These are phyloP conservation scores for Ascocoryne sarcoides DNA, from an alignment of 2,329 filamentous ascomycete species.

Conservation along the genomic window DNA sequence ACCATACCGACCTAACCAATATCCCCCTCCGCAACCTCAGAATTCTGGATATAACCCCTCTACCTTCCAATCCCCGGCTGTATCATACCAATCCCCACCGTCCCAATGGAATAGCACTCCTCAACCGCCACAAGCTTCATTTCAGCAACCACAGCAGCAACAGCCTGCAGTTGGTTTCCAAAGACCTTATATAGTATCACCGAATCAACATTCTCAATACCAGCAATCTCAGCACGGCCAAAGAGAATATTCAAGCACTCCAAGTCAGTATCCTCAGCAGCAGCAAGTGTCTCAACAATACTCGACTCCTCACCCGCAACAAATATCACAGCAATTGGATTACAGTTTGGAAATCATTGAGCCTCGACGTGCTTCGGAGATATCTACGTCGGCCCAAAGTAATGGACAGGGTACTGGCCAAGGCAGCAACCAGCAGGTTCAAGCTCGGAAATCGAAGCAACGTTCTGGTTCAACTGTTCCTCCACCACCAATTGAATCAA, in stretches of 20 bases:
- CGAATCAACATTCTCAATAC: not conserved
- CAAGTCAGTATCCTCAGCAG: constrained; percentile 10
- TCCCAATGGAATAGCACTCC: constrained; percentile 14
- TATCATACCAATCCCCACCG: constrained; percentile 7
- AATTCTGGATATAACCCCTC: constrained; percentile 13
- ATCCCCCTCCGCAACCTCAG: constrained; percentile 12
- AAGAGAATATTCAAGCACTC: constrained; percentile 9
- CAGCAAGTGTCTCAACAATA: too few relatives aligned
- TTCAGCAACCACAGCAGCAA: constrained; percentile 7
- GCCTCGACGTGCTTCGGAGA: too few relatives aligned
- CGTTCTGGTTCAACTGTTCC: too few relatives aligned
- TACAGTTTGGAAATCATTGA: constrained; percentile 8
- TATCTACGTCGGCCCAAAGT: too few relatives aligned
- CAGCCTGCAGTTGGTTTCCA: not conserved
- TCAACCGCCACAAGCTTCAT: constrained; percentile 8
- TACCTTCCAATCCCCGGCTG: constrained; percentile 5
- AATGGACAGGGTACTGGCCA: too few relatives aligned
- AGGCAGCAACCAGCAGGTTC: too few relatives aligned
- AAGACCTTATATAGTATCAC: too few relatives aligned
- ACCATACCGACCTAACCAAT: constrained; percentile 9
- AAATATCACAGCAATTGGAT: constrained; percentile 5
- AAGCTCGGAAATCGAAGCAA: too few relatives aligned
- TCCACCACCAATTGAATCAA: too few relatives aligned
- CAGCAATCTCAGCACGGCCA: not conserved
- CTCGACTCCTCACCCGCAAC: constrained; percentile 2